These are phyloP conservation scores for Phyllosticta citrichinensis DNA, from an alignment of 2,329 filamentous ascomycete species.

Conservation along the genomic window DNA sequence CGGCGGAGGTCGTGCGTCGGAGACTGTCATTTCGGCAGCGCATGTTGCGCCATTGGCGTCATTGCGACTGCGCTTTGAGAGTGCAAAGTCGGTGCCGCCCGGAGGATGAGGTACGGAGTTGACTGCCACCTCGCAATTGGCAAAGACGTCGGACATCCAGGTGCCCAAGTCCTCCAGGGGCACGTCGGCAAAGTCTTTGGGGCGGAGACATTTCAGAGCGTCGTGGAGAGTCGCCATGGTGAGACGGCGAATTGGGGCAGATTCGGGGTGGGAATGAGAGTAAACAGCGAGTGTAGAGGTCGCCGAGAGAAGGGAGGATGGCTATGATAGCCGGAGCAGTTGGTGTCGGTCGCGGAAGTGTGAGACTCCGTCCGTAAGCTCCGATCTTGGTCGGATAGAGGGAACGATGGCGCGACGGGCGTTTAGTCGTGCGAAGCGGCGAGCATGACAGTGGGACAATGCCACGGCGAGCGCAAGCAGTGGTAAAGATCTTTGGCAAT, in stretches of 20 bases:
- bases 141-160: slow-evolving; percentile 33
- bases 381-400: background rate
- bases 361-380: slow-evolving; percentile 7
- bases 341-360: background rate
- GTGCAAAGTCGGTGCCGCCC: slow-evolving; percentile 33
- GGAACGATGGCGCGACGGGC: background rate
- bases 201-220: slow-evolving; percentile 34
- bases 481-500: background rate
- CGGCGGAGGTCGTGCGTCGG: slow-evolving; percentile 39
- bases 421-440: background rate
- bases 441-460: background rate
- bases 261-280: background rate
- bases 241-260: background rate
- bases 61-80: slow-evolving; percentile 46
- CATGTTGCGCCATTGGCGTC: slow-evolving; percentile 43
- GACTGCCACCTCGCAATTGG: slow-evolving; percentile 58
- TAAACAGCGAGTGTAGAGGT: background rate
- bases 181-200: slow-evolving; percentile 35
- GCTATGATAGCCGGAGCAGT: background rate
- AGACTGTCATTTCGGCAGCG: slow-evolving; percentile 43
- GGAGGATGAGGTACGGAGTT: slow-evolving; percentile 62
- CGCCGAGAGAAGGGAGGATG: background rate
- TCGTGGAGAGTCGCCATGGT: slow-evolving; percentile 28
- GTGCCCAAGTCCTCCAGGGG: slow-evolving; percentile 31
- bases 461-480: background rate